Base-by-base conservation (phyloP, 768 basidiomycete genomes). In the Steccherinum ochraceum region DNA sequence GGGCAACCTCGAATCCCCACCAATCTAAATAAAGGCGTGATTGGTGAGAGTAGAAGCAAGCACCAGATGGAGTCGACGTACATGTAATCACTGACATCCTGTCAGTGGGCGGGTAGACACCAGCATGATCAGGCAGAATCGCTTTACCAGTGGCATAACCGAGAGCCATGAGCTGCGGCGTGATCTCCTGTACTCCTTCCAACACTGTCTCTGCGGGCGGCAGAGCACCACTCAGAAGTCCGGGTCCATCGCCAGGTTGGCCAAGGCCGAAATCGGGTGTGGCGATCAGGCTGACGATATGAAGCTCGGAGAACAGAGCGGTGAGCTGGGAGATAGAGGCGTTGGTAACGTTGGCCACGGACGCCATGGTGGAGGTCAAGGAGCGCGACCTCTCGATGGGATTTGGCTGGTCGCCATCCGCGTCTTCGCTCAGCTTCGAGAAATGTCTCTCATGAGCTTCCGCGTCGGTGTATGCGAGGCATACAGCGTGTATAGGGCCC, bases 1-100 rank as follows among this genome's bases (percentile, higher is more conserved):
- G 72, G 27, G 81, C 74, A 0, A 93, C 50, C 61, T 94, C 91
- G 12, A 89, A 70, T 12, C 91, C 91, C 91, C 91, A 94, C 91
- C 91, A 93, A 65, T 92, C 89, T 92, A 55, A 18, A 13, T 23
- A 49, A 5, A 49, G 41, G 35, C 45, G n/a, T n/a, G n/a, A n/a
- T 45, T 20, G 51, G 44, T 47, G 40, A 42, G 25, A 42, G 25
- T 20, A 4, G 54, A n/a, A 24, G 2, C 27, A 5, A 23, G 5
- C 21, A 23, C 21, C 41, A 19, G 49, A 49, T 35, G 43, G 40
- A 26, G n/a, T n/a, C 25, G 5, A 67, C 85, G 63, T 63, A 90
- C 89, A 92, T 12, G 89, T 89, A 23, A 92, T 67, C 20, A 86
- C 76, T 11, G 86, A 89, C 64, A 92, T 78, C 45, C 89, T 74